Base-by-base conservation (phyloP, 2,329 filamentous ascomycete genomes). In the Rhynchosporium secalis region DNA sequence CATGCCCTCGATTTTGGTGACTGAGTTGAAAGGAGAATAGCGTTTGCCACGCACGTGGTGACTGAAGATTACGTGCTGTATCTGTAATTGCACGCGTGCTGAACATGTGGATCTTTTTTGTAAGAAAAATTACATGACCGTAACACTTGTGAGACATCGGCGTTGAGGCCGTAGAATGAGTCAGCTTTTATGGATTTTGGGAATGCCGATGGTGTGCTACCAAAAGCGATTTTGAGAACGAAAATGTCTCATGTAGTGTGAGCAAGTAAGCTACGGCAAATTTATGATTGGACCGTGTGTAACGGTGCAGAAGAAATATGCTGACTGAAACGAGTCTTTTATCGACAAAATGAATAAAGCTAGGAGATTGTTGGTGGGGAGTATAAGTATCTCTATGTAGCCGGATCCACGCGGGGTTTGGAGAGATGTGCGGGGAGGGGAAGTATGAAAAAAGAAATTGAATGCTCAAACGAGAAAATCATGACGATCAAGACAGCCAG, bases 21-120 rank as follows among this genome's bases (percentile, higher is more conserved):
- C 12, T 31, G 47, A 5, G 33, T 26, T 13, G n/a, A 20, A 38
- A 52, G 36, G 31, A 40, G 7, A 31, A 31, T 29, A 33, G 36
- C 51, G 36, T 6, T 28, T n/a, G 31, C 33, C n/a, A 28, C 15
- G 7, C 51, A 54, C 51, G 51, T 54, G 51, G 51, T 54, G 51
- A 33, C 33, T 40, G 49, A 38, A n/a, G 26, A n/a, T 7, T 12
- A 29, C 9, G n/a, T 33, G 29, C 8, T 1, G 43, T 26, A n/a
- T 8, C 8, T 26, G 43, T 46, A n/a, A 7, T 5, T 20, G n/a
- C 5, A 20, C n/a, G 26, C 4, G 20, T 20, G 43, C 3, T 20
- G 20, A 20, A n/a, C 4, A 46, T 6, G 43, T 20, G 15, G 20
- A 20, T 20, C 20, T 20, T 8, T 15, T 6, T n/a, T 15, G 41